A percentile compares a stretch with the other conserved stretches of the same genome.
Evolutionary conservation across 768 basidiomycete species (phyloP).

Genomic region (Kwoniella sp.): DNA sequence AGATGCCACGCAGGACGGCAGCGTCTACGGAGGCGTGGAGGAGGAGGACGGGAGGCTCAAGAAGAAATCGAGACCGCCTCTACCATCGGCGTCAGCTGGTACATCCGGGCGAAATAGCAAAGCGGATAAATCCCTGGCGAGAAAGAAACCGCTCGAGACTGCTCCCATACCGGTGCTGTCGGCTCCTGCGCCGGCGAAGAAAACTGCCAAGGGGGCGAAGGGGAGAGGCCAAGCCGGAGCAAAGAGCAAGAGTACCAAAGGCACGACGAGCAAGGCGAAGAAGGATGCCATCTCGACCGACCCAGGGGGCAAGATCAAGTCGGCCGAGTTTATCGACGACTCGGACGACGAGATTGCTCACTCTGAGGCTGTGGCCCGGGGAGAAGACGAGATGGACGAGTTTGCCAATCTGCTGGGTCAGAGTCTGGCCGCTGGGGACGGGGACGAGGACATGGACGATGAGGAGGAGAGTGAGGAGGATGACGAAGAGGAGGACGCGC

Average conservation of each 20-base stretch:
- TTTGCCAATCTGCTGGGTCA: slow-evolving; percentile 38
- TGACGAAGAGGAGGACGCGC: slow-evolving; percentile 28
- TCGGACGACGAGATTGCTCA: slow-evolving; percentile 34
- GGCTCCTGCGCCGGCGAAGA: neutral
- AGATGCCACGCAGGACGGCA: no score
- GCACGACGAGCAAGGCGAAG: neutral
- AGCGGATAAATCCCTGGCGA: slow-evolving; percentile 15
- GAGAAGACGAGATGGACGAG: slow-evolving; percentile 32
- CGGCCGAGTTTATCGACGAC: slow-evolving; percentile 38
- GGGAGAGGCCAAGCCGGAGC: slow-evolving; percentile 6
- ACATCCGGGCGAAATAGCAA: neutral
- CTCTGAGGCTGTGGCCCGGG: slow-evolving; percentile 13
- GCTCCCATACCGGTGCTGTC: slow-evolving; percentile 16
- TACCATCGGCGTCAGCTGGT: no score
- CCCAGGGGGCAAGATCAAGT: slow-evolving; percentile 30
- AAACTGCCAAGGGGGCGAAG: neutral
- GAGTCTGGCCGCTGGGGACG: slow-evolving; percentile 27
- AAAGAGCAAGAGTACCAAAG: neutral
- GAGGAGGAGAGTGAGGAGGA: slow-evolving; percentile 24
- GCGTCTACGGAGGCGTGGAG: neutral
- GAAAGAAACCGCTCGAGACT: slow-evolving; percentile 11
- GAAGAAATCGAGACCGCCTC: slow-evolving; percentile 3
- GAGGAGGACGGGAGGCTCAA: slow-evolving; percentile 4
- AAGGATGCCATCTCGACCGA: neutral
- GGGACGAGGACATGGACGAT: slow-evolving; percentile 2